Evolutionary conservation across 106 monocot genomes (phyloP), one percentile per base, ranked within the genome.

Genomic region (Xerophyta viscosa): DNA sequence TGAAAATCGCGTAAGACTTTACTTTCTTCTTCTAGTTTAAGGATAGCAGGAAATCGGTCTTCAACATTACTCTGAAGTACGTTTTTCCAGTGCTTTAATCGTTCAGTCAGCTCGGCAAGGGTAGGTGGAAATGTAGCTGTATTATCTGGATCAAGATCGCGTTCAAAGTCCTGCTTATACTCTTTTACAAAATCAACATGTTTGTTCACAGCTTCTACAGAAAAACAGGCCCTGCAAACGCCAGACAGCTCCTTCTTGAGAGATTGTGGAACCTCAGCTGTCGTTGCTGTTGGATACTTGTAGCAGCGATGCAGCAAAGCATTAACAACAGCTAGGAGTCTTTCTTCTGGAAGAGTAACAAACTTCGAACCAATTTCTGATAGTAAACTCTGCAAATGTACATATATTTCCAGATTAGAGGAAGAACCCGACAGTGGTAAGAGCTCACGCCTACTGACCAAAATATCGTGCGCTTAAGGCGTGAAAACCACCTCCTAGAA

Each of bases 361-460:
- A 98, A 98, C 72, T 85, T 90, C n/a, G 90, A 98, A 37, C 98
- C 98, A 47, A 98, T 98, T 72, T 98, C 98, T 37, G 98, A 90
- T 25, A 98, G 73, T 58, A 98, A 74, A 62, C 49, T 54, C 96
- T 96, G 79, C 36, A 64, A 69, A 52, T 15, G 20, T 3, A 30
- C 15, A 28, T 13, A 25, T 6, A 52, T 44, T 8, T 17, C 15
- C 3, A 3, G 15, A 9, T 3, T 44, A 3, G 15, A 3, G 43
- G 15, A 14, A 17, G 8, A 17, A 44, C 43, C 8, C n/a, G 33
- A 11, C 7, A 33, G 33, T 33, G 11, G 11, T 5, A 5, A 11
- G 33, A 33, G n/a, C n/a, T n/a, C n/a, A n/a, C n/a, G n/a, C n/a
- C n/a, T n/a, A n/a, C n/a, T n/a, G n/a, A n/a, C n/a, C n/a, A n/a